Base-by-base conservation (phyloP, 2,329 filamentous ascomycete genomes). In the Colletotrichum siamense region DNA sequence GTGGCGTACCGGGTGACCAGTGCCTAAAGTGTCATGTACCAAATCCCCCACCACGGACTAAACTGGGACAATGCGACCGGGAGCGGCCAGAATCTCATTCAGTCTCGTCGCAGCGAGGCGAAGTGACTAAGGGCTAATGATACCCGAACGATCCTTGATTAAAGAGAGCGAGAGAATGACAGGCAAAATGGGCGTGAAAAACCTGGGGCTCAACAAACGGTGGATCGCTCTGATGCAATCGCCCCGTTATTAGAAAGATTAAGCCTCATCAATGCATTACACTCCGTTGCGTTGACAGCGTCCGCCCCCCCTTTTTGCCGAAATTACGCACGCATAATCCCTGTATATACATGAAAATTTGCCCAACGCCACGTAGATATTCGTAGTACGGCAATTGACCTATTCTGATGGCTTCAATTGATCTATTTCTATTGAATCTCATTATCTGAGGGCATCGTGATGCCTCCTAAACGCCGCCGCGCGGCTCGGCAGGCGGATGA, bases 151-250 rank as follows among this genome's bases (percentile, higher is more conserved):
- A 24, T 34, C 12, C 34, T 16, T 73, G 30, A 18, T 39, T 34
- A 55, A 15, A 26, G 18, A 57, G 39, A 24, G 49, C 24, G 26
- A 44, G n/a, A 61, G 39, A 32, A 24, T 13, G 26, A 49, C 28
- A n/a, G 30, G 49, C 18, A 8, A 13, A 52, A 39, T 69, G 28
- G 52, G 52, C 34, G 18, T n/a, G 59, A 52, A 74, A 65, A 65
- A 72, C 64, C 61, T 63, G 67, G 22, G 61, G 63, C 74, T 76
- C 71, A 75, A 76, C 73, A 76, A 65, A 69, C 57, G 59, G 71
- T 74, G 59, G 63, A 73, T 69, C 49, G 71, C 59, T 76, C 30
- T 76, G 69, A 8, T 24, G 36, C 28, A n/a, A 34, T 24, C 59
- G 73, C 73, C 62, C 69, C 34, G 65, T 28, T 76, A 76, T 69